Percentiles rank a stretch among this genome's conserved stretches.
Conservation (phyloP, 2,329 filamentous ascomycete species). For the Lecanicillium sp. region DNA sequence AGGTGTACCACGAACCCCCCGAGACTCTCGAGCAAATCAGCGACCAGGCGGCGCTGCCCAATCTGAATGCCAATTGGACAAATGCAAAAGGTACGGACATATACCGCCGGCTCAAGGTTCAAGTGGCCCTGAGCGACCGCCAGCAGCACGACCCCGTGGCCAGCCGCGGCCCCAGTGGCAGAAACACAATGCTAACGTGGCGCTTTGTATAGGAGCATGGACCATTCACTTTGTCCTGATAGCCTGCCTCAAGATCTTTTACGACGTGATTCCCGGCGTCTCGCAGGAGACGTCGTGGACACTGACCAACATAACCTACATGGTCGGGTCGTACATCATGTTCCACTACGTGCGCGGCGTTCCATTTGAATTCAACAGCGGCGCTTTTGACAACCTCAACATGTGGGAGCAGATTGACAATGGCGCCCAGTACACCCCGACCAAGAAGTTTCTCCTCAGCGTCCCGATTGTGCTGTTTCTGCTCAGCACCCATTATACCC, state of each 20-base stretch:
- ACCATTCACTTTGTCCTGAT: slow-evolving; percentile 95
- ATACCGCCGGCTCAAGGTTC: no score
- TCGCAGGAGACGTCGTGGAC: slow-evolving; percentile 99
- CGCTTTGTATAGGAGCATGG: slow-evolving; percentile 69
- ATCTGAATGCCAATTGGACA: slow-evolving; percentile 97
- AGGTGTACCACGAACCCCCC: slow-evolving; percentile 91
- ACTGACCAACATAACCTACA: slow-evolving; percentile 96
- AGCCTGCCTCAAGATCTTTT: slow-evolving; percentile 85
- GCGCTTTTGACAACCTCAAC: slow-evolving; percentile 97
- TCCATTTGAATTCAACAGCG: slow-evolving; percentile 97
- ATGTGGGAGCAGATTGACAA: slow-evolving; percentile 99
- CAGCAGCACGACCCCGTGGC: no score
- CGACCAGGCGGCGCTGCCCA: slow-evolving; percentile 89
- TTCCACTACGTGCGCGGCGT: slow-evolving; percentile 98
- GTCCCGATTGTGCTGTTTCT: slow-evolving; percentile 93
- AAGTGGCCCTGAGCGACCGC: no score
- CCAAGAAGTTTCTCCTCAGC: slow-evolving; percentile 95
- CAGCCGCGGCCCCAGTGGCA: slow-evolving; percentile 1
- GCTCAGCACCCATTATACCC: slow-evolving; percentile 96
- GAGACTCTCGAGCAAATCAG: slow-evolving; percentile 97
- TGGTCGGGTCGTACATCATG: slow-evolving; percentile 98
- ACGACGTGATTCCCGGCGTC: slow-evolving; percentile 91
- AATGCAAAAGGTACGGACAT: slow-evolving; percentile 83
- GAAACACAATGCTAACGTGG: slow-evolving; percentile 5
- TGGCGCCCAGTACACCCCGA: slow-evolving; percentile 94